Conservation (phyloP, 2,329 filamentous ascomycete genomes). For the Thermoascus crustaceus region DNA sequence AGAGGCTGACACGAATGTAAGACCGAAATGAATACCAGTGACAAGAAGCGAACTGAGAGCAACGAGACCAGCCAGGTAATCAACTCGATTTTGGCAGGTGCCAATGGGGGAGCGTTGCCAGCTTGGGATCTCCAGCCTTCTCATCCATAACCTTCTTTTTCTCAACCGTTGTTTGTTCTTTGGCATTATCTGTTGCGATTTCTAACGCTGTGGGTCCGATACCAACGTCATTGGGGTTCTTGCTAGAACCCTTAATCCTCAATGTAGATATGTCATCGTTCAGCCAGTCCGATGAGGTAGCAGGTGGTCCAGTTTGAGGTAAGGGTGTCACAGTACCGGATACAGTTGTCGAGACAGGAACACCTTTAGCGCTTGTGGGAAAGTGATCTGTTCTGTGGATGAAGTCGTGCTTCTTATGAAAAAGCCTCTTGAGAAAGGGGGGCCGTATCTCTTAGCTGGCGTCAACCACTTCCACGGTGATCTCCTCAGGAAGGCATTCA, state of each 20-base stretch:
- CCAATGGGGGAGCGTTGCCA: background rate
- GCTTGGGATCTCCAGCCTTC: background rate
- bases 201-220: background rate
- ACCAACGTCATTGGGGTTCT: background rate
- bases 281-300: background rate
- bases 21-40: constrained; percentile 38
- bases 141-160: background rate
- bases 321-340: background rate
- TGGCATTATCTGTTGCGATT: background rate
- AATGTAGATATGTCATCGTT: background rate
- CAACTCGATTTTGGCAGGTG: constrained; percentile 25
- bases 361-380: background rate
- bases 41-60: constrained; percentile 38
- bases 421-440: background rate
- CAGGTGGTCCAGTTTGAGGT: background rate
- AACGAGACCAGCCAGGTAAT: constrained; percentile 41
- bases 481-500: background rate
- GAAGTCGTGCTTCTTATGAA: background rate
- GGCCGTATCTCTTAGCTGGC: background rate
- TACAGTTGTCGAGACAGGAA: background rate
- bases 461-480: background rate
- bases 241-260: background rate
- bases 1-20: constrained; percentile 36
- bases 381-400: background rate
- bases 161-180: background rate